Evolutionary conservation across 495 filamentous ascomycete species (phyloP).

Genomic region (Darksidea phi): DNA sequence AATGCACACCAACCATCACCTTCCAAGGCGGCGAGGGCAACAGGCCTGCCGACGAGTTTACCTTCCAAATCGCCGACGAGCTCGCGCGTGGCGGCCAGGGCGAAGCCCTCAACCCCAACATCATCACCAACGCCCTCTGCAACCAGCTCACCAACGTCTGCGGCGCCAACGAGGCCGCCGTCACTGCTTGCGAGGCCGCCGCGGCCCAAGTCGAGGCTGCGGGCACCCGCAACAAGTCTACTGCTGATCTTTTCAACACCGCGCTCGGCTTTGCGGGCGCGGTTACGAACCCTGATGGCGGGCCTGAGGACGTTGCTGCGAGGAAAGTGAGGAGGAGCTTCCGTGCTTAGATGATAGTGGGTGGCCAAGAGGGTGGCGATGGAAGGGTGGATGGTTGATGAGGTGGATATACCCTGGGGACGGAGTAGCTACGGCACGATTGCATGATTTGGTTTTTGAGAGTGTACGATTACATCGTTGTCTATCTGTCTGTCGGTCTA

Average conservation of each 20-base stretch:
- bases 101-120: constrained; percentile 58
- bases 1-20: constrained; percentile 56
- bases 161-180: constrained; percentile 46
- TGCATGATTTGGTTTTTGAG: no score
- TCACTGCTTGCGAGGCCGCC: constrained; percentile 47
- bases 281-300: constrained; percentile 32
- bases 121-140: constrained; percentile 65
- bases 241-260: constrained; percentile 44
- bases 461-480: no score
- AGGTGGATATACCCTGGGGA: no score
- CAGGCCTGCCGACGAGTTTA: constrained; percentile 51
- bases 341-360: background rate
- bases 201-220: constrained; percentile 37
- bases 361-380: no score
- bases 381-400: no score
- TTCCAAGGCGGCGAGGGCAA: constrained; percentile 51
- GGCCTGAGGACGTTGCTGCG: constrained; percentile 23
- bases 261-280: constrained; percentile 31
- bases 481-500: no score
- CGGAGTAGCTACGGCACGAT: no score
- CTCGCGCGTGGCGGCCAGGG: constrained; percentile 51
- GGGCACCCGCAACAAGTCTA: constrained; percentile 38
- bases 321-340: constrained; percentile 5
- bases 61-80: constrained; percentile 55
- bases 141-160: constrained; percentile 51